Evolutionary conservation across 306 rosid genomes (phyloP), one percentile per base, ranked within the genome.

Genomic region (Dicorynia guianensis): DNA sequence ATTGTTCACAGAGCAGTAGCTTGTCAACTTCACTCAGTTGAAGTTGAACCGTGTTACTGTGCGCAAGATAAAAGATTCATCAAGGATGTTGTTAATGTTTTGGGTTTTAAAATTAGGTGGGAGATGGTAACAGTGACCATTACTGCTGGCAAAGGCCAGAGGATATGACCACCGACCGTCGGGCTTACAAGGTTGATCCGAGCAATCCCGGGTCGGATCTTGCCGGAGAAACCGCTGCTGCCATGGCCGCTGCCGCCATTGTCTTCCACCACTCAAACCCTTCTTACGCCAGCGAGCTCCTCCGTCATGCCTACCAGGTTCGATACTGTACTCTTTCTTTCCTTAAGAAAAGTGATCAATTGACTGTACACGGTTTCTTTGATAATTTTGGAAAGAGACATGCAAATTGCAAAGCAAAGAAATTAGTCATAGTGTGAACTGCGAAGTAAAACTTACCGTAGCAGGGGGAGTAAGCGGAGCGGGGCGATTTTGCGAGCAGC

Each of bases 81-180:
- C 19, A 73, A 57, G 64, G 76, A 71, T 57, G 60, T 71, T 48
- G 71, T 42, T 78, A 59, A 48, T 74, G 34, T 59, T 64, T 54
- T 63, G 71, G 63, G n/a, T 18, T 76, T 69, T 48, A 1, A 25
- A 6, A 50, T 77, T 83, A 95, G 99, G 99, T 95, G 71, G 99
- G 99, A 84, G 99, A 96, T 55, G 98, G 99, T 5, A 89, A 87
- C 84, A 96, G 70, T 34, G 99, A 96, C 84, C 99, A 96, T 75
- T 86, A 89, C 89, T 96, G 99, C 82, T 96, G 99, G 99, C 99
- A 96, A 78, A 89, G 99, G 59, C 99, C 99, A 5, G 99, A 96
- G 87, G 99, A 96, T 3, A 96, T 96, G 99, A 96, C 93, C 66
- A 96, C 99, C 1, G 96, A 96, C 93, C 96, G 99, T 8, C 92